These are phyloP conservation scores for Phytopythium cucurbitacearum DNA, from an alignment of 352 stramenopile species.

Conservation along the genomic window DNA sequence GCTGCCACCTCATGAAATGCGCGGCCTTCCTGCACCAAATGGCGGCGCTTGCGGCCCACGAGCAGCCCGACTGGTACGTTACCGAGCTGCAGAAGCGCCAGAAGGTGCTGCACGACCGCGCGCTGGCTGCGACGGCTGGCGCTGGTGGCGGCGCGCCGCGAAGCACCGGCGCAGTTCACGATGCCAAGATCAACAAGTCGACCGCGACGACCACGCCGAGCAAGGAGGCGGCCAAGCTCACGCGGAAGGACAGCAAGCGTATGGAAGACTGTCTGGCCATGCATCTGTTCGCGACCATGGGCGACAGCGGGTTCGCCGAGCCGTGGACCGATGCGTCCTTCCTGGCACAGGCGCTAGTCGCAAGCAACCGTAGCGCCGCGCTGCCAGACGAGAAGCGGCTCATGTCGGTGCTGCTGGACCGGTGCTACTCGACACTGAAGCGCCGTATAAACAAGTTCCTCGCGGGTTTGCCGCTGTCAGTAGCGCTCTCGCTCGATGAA, in stretches of 20 bases:
- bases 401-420: constrained; percentile 25
- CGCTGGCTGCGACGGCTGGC: background rate
- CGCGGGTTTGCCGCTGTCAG: constrained; percentile 16
- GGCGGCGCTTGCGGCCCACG: constrained; percentile 14
- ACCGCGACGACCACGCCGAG: too few relatives aligned
- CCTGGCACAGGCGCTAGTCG: constrained; percentile 9
- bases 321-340: constrained; percentile 1
- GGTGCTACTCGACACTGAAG: constrained; percentile 21
- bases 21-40: constrained; percentile 38
- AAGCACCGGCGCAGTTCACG: too few relatives aligned
- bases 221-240: background rate
- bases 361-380: constrained; percentile 1
- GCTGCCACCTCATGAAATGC: constrained; percentile 55
- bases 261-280: constrained; percentile 27
- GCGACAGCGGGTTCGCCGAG: constrained; percentile 5
- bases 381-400: constrained; percentile 16
- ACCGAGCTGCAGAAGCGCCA: constrained; percentile 33
- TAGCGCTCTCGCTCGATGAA: constrained; percentile 17
- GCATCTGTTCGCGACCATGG: constrained; percentile 26
- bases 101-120: constrained; percentile 3
- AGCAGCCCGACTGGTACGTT: constrained; percentile 49
- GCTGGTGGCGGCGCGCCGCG: background rate
- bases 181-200: background rate
- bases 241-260: constrained; percentile 9
- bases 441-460: constrained; percentile 17